Evolutionary conservation across 108 stramenopile genomes (phyloP), one percentile per base, ranked within the genome.

Genomic region (Skeletonema costatum): DNA sequence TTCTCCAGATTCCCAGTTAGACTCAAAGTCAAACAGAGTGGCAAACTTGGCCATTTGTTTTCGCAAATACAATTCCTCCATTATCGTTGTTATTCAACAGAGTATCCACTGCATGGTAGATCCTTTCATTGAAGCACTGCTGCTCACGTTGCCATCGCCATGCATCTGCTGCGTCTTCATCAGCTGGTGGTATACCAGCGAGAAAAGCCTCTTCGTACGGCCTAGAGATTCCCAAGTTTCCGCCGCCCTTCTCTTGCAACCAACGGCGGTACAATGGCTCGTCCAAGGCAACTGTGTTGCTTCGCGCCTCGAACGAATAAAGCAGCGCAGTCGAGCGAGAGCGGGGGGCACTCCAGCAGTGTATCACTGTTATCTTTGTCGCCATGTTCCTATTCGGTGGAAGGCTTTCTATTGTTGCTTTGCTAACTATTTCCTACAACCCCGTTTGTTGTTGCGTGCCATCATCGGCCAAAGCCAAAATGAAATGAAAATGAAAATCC

Each of bases 41-140:
- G 84, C 48, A 73, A 96, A 93, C 66, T 98, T 97, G 3, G 95
- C 93, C 90, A 98, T 96, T 87, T 98, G 97, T 79, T 98, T 98
- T 98, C 68, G 86, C 82, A 76, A 97, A 97, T 14, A 96, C 71
- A 9, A 90, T 87, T n/a, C 38, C 58, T 2, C 56, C 63, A 2
- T 38, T 38, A 30, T 84, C 53, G 1, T 32, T 66, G 5, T 58
- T 46, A 9, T 53, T 64, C n/a, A 68, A 64, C 11, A 69, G 67
- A 35, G 82, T 81, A 9, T 68, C 35, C 14, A 85, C 81, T 9
- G 83, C 87, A 66, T 85, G 46, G n/a, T 83, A 64, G 21, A 94
- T 76, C 10, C 93, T 83, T 60, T 90, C 88, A 14, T 81, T 64
- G 36, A 88, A 73, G 29, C 83, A 77, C 44, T 85, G 48, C 16